Conservation (phyloP, 2,329 filamentous ascomycete species). For the Ceratocystis eucalypticola region DNA sequence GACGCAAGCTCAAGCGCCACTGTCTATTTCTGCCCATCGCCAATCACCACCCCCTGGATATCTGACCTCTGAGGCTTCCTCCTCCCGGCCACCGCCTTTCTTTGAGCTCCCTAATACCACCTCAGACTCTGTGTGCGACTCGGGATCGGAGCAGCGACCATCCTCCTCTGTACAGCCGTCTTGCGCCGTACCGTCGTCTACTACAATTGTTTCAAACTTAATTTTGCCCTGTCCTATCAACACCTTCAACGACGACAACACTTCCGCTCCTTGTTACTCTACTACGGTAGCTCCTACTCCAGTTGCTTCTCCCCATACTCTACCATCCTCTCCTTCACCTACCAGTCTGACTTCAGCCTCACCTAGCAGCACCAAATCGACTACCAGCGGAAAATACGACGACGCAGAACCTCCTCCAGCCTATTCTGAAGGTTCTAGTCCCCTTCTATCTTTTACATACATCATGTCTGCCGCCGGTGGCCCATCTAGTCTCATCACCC, state of each 20-base stretch:
- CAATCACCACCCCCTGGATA: conserved; percentile 44
- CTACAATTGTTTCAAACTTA: conserved; percentile 18
- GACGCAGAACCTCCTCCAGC: conserved; percentile 90
- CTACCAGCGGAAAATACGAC: conserved; percentile 59
- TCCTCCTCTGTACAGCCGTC: conserved; percentile 21
- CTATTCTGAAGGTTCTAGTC: conserved; percentile 89
- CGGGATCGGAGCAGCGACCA: conserved; percentile 26
- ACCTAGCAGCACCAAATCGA: conserved; percentile 55
- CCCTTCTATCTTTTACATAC: conserved; percentile 84
- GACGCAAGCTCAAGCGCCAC: conserved; percentile 13
- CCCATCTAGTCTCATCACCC: conserved; percentile 96
- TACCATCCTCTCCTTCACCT: neutral
- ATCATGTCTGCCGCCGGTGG: conserved; percentile 96
- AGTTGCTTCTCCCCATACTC: neutral
- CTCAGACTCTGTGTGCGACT: conserved; percentile 28
- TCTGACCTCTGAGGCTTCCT: conserved; percentile 40
- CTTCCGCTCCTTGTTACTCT: conserved; percentile 26
- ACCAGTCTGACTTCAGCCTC: neutral
- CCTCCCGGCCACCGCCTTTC: conserved; percentile 45
- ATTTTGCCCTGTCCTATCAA: conserved; percentile 17
- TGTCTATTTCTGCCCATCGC: conserved; percentile 8
- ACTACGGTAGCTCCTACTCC: neutral
- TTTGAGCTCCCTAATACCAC: conserved; percentile 38
- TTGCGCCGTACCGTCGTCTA: conserved; percentile 17
- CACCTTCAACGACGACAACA: conserved; percentile 21